Percentiles rank a stretch among this genome's conserved stretches.
Evolutionary conservation across 805 yeast species (phyloP).

Genomic region (Teunomyces aglyptinius): DNA sequence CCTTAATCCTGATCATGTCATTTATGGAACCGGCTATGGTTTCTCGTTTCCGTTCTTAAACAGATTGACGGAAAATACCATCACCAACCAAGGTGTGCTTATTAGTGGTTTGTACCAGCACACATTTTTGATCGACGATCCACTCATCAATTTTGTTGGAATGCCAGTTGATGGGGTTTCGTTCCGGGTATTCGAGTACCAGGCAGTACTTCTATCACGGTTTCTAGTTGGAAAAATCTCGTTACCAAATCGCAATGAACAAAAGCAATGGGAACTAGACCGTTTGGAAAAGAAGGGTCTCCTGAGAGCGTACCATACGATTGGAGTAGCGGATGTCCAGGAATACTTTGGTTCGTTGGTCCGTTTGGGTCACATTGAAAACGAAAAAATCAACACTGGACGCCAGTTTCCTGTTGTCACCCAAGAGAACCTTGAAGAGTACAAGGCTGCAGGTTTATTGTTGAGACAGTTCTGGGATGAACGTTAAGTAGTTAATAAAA

Average conservation of each 20-base stretch:
- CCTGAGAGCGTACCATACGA: conserved; percentile 42
- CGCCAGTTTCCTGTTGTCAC: conserved; percentile 22
- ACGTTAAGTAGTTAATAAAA: not conserved
- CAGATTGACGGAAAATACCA: conserved; percentile 29
- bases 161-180: conserved; percentile 62
- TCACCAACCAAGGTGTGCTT: conserved; percentile 23
- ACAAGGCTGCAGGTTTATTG: conserved; percentile 14
- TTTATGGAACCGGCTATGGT: conserved; percentile 76
- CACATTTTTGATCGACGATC: conserved; percentile 54
- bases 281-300: conserved; percentile 43
- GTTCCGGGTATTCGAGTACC: conserved; percentile 58
- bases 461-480: conserved; percentile 23
- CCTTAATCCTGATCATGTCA: conserved; percentile 50
- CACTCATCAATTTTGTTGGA: conserved; percentile 63
- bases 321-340: conserved; percentile 18
- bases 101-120: conserved; percentile 56
- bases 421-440: conserved; percentile 13
- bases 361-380: conserved; percentile 16
- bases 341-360: conserved; percentile 13
- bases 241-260: conserved; percentile 49
- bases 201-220: conserved; percentile 63
- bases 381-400: conserved; percentile 13
- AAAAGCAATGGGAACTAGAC: conserved; percentile 41
- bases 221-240: conserved; percentile 54
- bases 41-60: conserved; percentile 61